A percentile compares a stretch with the other conserved stretches of the same genome.
Evolutionary conservation across 352 stramenopile species (phyloP).

Genomic region (Phytophthora crassamura): DNA sequence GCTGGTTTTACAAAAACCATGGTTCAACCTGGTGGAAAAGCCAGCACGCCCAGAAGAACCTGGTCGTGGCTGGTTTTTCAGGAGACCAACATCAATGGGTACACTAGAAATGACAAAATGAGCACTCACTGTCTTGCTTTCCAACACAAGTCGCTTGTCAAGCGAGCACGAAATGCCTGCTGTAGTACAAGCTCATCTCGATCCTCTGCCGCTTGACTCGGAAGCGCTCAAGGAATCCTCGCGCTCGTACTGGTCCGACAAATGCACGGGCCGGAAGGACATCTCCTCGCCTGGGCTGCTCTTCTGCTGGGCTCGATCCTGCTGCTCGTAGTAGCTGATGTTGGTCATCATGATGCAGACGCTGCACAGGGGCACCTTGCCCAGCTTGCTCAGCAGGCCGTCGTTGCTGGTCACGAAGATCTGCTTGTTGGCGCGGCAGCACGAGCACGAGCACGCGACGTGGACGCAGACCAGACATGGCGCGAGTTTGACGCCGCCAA

Average conservation of each 20-base stretch:
- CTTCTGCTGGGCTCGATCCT: slow-evolving; percentile 34
- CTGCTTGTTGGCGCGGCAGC: slow-evolving; percentile 47
- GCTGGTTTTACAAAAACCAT: no score
- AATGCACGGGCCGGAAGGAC: slow-evolving; percentile 32
- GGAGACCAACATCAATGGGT: not conserved
- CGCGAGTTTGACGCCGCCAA: slow-evolving; percentile 50
- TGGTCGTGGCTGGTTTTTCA: not conserved
- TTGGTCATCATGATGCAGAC: slow-evolving; percentile 44
- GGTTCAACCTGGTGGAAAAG: no score
- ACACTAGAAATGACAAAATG: not conserved
- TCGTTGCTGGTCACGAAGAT: slow-evolving; percentile 52
- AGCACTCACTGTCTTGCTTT: no score
- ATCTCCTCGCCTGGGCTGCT: slow-evolving; percentile 33
- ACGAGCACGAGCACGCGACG: slow-evolving; percentile 46
- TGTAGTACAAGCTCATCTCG: not conserved
- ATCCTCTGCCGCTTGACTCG: slow-evolving; percentile 23
- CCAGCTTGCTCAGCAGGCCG: slow-evolving; percentile 44
- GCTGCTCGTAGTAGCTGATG: slow-evolving; percentile 42
- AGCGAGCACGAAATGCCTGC: no score
- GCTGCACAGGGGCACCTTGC: slow-evolving; percentile 48
- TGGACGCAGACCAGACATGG: slow-evolving; percentile 53
- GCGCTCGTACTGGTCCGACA: slow-evolving; percentile 27
- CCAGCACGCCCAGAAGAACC: not conserved
- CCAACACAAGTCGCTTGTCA: no score
- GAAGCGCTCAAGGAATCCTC: slow-evolving; percentile 31